Conservation (phyloP, 2,329 filamentous ascomycete species). For the Tolypocladium inflatum region DNA sequence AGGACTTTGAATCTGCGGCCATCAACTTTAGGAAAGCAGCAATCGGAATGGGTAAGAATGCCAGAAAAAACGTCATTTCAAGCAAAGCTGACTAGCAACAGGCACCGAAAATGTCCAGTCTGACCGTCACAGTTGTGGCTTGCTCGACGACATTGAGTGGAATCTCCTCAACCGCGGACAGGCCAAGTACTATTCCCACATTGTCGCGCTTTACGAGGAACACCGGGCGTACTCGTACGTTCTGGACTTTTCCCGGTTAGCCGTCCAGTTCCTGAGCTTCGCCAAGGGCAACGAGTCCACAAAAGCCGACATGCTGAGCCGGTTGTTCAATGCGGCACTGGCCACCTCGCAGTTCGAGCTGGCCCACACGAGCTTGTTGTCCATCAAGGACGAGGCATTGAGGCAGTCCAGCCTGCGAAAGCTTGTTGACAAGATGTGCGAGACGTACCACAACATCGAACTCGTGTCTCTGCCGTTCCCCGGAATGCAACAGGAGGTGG, state of each 20-base stretch:
- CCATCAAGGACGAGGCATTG: slow-evolving; percentile 62
- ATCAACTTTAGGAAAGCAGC: slow-evolving; percentile 74
- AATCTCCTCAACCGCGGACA: slow-evolving; percentile 61
- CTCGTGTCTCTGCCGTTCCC: slow-evolving; percentile 73
- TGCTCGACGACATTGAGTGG: slow-evolving; percentile 71
- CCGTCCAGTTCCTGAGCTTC: slow-evolving; percentile 51
- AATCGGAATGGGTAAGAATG: slow-evolving; percentile 63
- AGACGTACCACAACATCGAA: slow-evolving; percentile 53
- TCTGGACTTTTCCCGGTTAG: slow-evolving; percentile 70
- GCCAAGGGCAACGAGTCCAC: slow-evolving; percentile 25
- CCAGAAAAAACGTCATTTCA: neutral
- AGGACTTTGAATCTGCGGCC: slow-evolving; percentile 65
- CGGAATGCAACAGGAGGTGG: slow-evolving; percentile 66
- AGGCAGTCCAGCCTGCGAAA: slow-evolving; percentile 62
- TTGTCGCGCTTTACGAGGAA: slow-evolving; percentile 73
- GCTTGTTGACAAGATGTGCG: slow-evolving; percentile 61
- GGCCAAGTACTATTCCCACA: slow-evolving; percentile 77
- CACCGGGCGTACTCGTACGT: slow-evolving; percentile 70
- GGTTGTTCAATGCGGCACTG: slow-evolving; percentile 75
- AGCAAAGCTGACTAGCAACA: slow-evolving; percentile 11
- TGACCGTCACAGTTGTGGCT: slow-evolving; percentile 48
- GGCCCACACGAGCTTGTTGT: slow-evolving; percentile 69
- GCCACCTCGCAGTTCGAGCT: slow-evolving; percentile 71
- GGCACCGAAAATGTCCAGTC: slow-evolving; percentile 35
- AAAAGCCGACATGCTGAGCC: slow-evolving; percentile 65